These are phyloP conservation scores for Trichophyton benhamiae DNA, from an alignment of 2,329 filamentous ascomycete species.

Conservation along the genomic window DNA sequence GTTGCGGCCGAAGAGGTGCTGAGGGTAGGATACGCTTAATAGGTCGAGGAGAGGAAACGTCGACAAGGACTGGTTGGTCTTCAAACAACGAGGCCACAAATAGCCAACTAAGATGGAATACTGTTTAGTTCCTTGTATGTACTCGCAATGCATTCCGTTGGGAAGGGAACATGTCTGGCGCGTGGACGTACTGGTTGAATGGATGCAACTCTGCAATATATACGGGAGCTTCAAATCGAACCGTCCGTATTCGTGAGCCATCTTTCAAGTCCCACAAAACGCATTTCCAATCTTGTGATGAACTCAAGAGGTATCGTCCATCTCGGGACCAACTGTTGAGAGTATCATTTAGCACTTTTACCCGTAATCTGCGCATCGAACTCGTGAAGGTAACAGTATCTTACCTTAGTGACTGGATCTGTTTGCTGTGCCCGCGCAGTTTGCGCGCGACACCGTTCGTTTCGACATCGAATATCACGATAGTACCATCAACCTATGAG, in stretches of 20 bases:
- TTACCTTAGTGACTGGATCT: slow-evolving; percentile 73
- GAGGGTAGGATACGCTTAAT: slow-evolving; percentile 70
- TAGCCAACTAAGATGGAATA: slow-evolving; percentile 46
- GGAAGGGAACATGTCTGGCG: not conserved
- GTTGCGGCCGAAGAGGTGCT: slow-evolving; percentile 60
- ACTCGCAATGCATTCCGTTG: not conserved
- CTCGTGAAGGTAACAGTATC: not conserved
- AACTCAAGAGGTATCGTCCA: slow-evolving; percentile 80
- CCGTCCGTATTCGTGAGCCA: slow-evolving; percentile 60
- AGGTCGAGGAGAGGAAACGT: slow-evolving; percentile 57
- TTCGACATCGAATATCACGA: slow-evolving; percentile 94
- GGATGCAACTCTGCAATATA: slow-evolving; percentile 95
- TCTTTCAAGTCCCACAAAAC: slow-evolving; percentile 86
- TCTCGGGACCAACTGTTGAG: slow-evolving; percentile 67
- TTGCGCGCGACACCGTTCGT: slow-evolving; percentile 95
- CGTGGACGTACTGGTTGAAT: slow-evolving; percentile 59
- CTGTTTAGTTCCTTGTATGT: not conserved
- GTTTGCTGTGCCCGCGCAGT: slow-evolving; percentile 80
- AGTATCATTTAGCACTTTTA: not conserved
- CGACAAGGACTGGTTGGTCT: slow-evolving; percentile 79
- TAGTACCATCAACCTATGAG: slow-evolving; percentile 62
- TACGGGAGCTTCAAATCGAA: slow-evolving; percentile 83
- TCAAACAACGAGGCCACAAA: slow-evolving; percentile 91
- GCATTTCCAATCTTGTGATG: slow-evolving; percentile 91
- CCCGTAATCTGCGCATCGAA: not conserved